Conservation (phyloP, 805 yeast genomes). For the Metschnikowia dekortorum region DNA sequence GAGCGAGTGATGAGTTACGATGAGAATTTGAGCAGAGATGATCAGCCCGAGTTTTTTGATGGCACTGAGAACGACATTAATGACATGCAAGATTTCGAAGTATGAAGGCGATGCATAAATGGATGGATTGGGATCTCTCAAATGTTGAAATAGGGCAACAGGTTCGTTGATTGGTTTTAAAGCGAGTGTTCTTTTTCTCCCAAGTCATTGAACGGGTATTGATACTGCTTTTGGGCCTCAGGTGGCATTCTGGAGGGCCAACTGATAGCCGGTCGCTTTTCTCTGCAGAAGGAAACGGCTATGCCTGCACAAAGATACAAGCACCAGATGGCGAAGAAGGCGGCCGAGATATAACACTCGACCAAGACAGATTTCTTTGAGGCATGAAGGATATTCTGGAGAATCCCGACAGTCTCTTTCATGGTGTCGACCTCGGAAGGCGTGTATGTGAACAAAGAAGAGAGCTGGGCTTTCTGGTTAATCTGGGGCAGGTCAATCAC, state of each 20-base stretch:
- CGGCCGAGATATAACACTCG: conserved; percentile 47
- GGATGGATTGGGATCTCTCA: not conserved
- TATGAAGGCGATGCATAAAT: not conserved
- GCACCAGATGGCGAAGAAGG: conserved; percentile 46
- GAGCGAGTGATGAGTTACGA: conserved; percentile 21
- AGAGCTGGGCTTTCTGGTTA: conserved; percentile 24
- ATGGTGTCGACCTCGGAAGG: conserved; percentile 38
- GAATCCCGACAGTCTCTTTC: conserved; percentile 26
- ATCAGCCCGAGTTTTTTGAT: conserved; percentile 38
- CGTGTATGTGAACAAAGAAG: conserved; percentile 45
- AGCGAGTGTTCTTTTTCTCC: not conserved
- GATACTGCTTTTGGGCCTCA: conserved; percentile 6
- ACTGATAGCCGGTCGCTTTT: conserved; percentile 5
- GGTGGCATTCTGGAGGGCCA: conserved; percentile 10
- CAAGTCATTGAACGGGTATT: conserved; percentile 11
- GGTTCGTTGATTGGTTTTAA: not conserved
- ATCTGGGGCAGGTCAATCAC: conserved; percentile 6
- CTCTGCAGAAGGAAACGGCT: conserved; percentile 8
- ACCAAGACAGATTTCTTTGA: conserved; percentile 34
- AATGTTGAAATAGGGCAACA: not conserved
- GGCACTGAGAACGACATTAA: conserved; percentile 20
- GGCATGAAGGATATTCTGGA: conserved; percentile 24
- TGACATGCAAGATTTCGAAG: not conserved
- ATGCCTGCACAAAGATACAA: conserved; percentile 41
- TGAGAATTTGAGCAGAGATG: conserved; percentile 33